Conservation (phyloP, 352 stramenopile genomes). For the Globisporangium irregulare region DNA sequence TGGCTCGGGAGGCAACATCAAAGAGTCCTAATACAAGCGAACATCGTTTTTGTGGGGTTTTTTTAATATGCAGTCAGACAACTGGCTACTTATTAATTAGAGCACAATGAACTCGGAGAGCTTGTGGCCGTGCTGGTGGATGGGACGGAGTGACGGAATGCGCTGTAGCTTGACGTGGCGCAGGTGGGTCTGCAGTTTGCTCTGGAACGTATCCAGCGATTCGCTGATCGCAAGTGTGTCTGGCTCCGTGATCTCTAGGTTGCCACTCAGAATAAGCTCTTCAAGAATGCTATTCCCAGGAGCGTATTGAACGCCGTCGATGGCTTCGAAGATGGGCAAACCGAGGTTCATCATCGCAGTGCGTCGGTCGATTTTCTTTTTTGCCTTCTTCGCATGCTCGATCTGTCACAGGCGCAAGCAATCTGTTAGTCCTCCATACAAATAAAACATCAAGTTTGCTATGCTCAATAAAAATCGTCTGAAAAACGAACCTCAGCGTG, state of each 20-base stretch:
- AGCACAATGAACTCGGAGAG: constrained; percentile 25
- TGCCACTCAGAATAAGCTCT: constrained; percentile 66
- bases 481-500: constrained; percentile 37
- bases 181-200: constrained; percentile 47
- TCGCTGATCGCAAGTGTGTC: constrained; percentile 39
- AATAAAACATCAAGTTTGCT: too few relatives aligned
- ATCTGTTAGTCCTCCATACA: not conserved
- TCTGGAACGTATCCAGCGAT: constrained; percentile 32
- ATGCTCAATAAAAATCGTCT: too few relatives aligned
- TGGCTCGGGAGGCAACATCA: constrained; percentile 12
- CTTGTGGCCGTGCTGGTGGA: constrained; percentile 17
- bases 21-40: constrained; percentile 24
- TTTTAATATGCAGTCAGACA: not conserved
- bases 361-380: constrained; percentile 72
- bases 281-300: constrained; percentile 55
- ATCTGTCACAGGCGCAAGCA: constrained; percentile 24
- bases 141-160: constrained; percentile 25
- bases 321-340: constrained; percentile 49
- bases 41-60: not conserved
- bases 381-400: constrained; percentile 77
- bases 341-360: constrained; percentile 50
- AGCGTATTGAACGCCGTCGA: constrained; percentile 55
- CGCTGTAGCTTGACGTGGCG: constrained; percentile 67
- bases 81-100: constrained; percentile 1
- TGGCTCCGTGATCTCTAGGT: constrained; percentile 32